Evolutionary conservation across 768 basidiomycete genomes (phyloP).

Genomic region (Suillus hirtellus): DNA sequence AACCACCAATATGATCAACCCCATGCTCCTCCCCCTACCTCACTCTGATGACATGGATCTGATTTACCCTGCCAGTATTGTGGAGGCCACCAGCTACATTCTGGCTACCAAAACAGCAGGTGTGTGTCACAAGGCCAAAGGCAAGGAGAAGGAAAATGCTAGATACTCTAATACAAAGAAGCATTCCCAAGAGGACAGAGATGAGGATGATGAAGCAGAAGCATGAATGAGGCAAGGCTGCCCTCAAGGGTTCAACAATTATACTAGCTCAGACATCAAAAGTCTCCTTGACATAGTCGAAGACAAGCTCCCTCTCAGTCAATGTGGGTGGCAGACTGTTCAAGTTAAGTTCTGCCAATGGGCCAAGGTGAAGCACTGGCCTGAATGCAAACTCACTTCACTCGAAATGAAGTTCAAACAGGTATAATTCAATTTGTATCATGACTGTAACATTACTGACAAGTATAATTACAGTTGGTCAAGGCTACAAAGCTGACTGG

Average conservation of each 20-base stretch:
- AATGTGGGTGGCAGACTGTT: conserved; percentile 6
- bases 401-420: conserved; percentile 29
- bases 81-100: not conserved
- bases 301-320: conserved; percentile 7
- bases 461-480: conserved; percentile 14
- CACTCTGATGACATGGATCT: not conserved
- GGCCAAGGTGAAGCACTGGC: conserved; percentile 1
- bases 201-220: not conserved
- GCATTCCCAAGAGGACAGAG: not conserved
- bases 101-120: not conserved
- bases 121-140: not conserved
- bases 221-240: not conserved
- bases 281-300: not conserved
- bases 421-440: conserved; percentile 13
- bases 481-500: conserved; percentile 31
- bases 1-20: not conserved
- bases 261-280: not conserved
- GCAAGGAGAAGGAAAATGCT: conserved; percentile 8
- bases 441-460: not conserved
- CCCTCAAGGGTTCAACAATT: conserved; percentile 10
- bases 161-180: conserved; percentile 1
- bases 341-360: conserved; percentile 1
- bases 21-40: not conserved
- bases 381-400: not conserved
- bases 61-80: not conserved